phyloP scores from a whole-genome alignment of 139 green algal genomes.

The Gonium pectorale region DNA sequence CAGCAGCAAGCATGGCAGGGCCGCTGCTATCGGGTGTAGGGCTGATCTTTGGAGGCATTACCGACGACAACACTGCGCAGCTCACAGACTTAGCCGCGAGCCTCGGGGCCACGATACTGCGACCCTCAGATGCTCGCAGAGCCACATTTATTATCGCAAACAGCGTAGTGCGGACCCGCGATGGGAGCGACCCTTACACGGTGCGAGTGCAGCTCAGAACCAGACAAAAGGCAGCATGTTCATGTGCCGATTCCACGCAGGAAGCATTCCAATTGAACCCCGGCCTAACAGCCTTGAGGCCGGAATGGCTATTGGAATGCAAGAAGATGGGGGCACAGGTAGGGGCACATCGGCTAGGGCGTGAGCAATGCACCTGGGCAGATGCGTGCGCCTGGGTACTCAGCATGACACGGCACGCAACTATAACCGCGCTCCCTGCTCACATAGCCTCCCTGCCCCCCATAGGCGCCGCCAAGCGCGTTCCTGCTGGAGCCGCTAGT shows the following conservation, averaged over 20 bases:
- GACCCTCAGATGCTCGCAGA: neutral
- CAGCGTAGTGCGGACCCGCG: neutral
- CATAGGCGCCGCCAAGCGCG: neutral
- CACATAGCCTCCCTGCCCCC: neutral
- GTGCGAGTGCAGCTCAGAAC: neutral
- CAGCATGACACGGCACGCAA: no score
- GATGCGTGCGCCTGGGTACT: neutral
- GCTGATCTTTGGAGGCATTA: conserved; percentile 8
- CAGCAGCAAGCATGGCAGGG: no score
- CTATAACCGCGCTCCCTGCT: no score
- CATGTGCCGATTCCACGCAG: neutral
- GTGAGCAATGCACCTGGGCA: no score
- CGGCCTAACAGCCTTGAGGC: neutral
- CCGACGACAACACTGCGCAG: neutral
- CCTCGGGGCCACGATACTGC: neutral
- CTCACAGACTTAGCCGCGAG: neutral
- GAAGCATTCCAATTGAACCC: neutral
- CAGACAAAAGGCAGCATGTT: neutral
- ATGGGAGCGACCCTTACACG: conserved; percentile 28
- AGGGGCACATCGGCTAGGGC: no score
- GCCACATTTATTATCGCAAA: neutral
- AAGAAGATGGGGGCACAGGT: no score
- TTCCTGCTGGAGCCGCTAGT: conserved; percentile 5
- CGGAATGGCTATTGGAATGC: conserved; percentile 2
- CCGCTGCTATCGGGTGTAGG: no score